Evolutionary conservation across 2,329 filamentous ascomycete species (phyloP), one percentile per base, ranked within the genome.

Genomic region (Parastagonospora avenae): DNA sequence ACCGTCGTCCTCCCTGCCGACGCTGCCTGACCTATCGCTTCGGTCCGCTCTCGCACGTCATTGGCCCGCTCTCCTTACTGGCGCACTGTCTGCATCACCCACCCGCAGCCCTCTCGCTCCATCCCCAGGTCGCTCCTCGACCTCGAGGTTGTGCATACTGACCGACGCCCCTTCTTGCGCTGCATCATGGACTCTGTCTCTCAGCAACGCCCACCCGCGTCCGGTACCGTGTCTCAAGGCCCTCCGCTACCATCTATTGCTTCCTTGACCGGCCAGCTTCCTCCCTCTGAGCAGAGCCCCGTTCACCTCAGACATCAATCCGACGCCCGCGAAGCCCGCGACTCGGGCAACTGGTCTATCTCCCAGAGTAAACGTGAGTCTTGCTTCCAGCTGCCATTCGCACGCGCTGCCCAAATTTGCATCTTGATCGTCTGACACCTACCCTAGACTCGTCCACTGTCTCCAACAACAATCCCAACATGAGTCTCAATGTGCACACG

Each of bases 341-440:
- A 84, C 66, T 85, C 82, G 16, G 82, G 82, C 53, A 83, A 80
- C 66, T 85, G 82, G 82, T 83, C 82, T 46, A 80, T 83, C 62
- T 80, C 82, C 52, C 82, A 82, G 61, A 83, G 81, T 69, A 81
- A 82, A 65, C 79, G 82, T 83, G 72, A 67, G 68, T 54, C 27
- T 24, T 48, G 36, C 42, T 48, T 19, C 8, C 35, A 35, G 16
- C 24, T 47, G 37, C 45, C 42, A 47, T 32, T 16, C 46, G 15
- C 46, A 54, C 38, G 39, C 41, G 42, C 15, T 38, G n/a, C 32
- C 29, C 33, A 19, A 31, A 36, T 40, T 8, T 16, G 24, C 35
- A 19, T 9, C 36, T 33, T 16, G 32, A 38, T 33, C 42, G 12
- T 33, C 57, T 66, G 48, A 58, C 53, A 19, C 48, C 36, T 15